phyloP scores from a whole-genome alignment of 306 rosid species.

The Casuarina equisetifolia region DNA sequence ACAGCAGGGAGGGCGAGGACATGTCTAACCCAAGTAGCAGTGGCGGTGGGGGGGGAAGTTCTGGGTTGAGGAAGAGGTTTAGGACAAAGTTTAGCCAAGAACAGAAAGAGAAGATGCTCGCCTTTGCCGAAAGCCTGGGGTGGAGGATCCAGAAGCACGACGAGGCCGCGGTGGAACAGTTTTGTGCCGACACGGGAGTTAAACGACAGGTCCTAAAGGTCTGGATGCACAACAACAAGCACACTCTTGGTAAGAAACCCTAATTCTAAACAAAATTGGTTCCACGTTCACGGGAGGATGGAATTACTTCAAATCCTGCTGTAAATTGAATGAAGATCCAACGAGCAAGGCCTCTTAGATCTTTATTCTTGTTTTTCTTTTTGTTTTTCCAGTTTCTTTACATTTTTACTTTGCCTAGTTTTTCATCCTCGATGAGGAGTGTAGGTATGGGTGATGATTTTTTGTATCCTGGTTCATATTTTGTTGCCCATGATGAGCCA shows the following conservation, averaged over 20 bases:
- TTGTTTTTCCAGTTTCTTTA: constrained; percentile 7
- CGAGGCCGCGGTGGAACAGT: constrained; percentile 64
- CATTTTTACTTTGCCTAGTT: background rate
- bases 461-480: background rate
- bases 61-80: constrained; percentile 58
- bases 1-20: constrained; percentile 61
- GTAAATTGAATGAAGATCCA: constrained; percentile 29
- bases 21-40: constrained; percentile 76
- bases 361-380: constrained; percentile 2
- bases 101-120: constrained; percentile 86
- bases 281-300: background rate
- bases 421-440: background rate
- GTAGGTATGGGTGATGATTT: background rate
- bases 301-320: constrained; percentile 17
- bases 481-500: background rate
- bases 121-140: constrained; percentile 67
- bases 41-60: constrained; percentile 52
- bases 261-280: constrained; percentile 27
- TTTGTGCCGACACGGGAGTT: constrained; percentile 53
- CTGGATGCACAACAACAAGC: constrained; percentile 96
- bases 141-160: constrained; percentile 91
- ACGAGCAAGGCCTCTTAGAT: constrained; percentile 42
- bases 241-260: constrained; percentile 87
- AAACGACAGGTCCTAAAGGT: constrained; percentile 77
- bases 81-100: constrained; percentile 74